These are phyloP conservation scores for Aegilops tauschii DNA, from an alignment of 176 grass and related monocot genomes.

Conservation along the genomic window DNA sequence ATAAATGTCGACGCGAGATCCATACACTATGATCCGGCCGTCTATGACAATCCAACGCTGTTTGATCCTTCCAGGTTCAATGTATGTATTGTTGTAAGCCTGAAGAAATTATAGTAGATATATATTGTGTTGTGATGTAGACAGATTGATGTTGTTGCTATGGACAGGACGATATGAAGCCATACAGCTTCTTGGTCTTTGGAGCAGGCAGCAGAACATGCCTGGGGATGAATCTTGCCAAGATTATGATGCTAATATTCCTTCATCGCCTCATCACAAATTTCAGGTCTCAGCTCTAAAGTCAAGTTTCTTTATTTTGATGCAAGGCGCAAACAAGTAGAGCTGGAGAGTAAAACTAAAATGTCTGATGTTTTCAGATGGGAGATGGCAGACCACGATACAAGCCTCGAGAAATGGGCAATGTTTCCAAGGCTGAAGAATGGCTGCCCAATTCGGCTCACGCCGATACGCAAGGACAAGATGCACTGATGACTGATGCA, in stretches of 20 bases:
- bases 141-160: neutral
- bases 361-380: slow-evolving; percentile 35
- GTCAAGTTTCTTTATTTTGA: neutral
- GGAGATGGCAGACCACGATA: slow-evolving; percentile 64
- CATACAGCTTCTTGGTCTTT: slow-evolving; percentile 74
- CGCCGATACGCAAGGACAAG: slow-evolving; percentile 19
- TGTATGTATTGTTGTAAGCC: slow-evolving; percentile 29
- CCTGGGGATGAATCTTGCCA: slow-evolving; percentile 86
- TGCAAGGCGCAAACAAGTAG: neutral
- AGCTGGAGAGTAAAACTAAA: neutral
- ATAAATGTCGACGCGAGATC: slow-evolving; percentile 87
- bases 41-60: slow-evolving; percentile 51
- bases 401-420: slow-evolving; percentile 76
- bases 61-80: slow-evolving; percentile 86
- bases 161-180: slow-evolving; percentile 52
- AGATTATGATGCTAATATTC: slow-evolving; percentile 93
- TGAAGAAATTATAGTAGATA: neutral
- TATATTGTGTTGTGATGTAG: neutral
- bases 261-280: slow-evolving; percentile 73
- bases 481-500: neutral
- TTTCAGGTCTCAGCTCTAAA: slow-evolving; percentile 41
- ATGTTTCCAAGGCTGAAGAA: slow-evolving; percentile 87
- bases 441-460: slow-evolving; percentile 67
- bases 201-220: slow-evolving; percentile 79
- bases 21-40: slow-evolving; percentile 62